Base-by-base conservation (phyloP, 768 basidiomycete species). In the Mycena indigotica region DNA sequence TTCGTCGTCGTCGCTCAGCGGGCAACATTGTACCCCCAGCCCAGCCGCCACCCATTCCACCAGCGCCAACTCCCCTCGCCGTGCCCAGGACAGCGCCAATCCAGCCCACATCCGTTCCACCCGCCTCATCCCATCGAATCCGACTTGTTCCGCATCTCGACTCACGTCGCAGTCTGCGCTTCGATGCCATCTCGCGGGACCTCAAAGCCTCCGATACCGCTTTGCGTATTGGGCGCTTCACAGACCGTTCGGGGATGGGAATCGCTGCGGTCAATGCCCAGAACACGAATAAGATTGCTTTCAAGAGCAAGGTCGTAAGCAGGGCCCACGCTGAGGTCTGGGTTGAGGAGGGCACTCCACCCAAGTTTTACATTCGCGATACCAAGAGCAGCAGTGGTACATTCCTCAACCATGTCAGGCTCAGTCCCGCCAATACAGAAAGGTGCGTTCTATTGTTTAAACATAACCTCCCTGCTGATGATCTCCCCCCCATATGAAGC, bases 111-210 rank as follows among this genome's bases (percentile, higher is more conserved):
- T 26, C 48, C 24, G 17, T 24, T 30, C 55, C 53, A 56, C 28
- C 57, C 23, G 60, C 57, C 48, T 45, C 60, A 26, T 8, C 79
- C 4, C 88, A 91, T 67, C 89, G 92, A 60, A 92, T 98, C 67
- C 89, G 95, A 17, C 87, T 99, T 52, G 96, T 98, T 10, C 96
- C 96, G 13, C 93, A 98, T 67, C 86, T 98, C 67, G 96, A 98
- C 72, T 86, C 88, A 21, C 84, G 90, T 16, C 87, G 93, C 52
- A 90, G 91, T 1, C 85, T 98, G 21, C 85, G 88, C 60, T 98
- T 98, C 75, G 95, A 98, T 52, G 88, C 95, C 61, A 93, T 98
- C 79, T 78, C 84, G 40, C 86, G 95, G 26, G 94, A 97, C 72
- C 81, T 97, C 66, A 77, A 76, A 46, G 81, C 87, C 55, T 83